Base-by-base conservation (phyloP, 768 basidiomycete genomes). In the Cyathus striatus region DNA sequence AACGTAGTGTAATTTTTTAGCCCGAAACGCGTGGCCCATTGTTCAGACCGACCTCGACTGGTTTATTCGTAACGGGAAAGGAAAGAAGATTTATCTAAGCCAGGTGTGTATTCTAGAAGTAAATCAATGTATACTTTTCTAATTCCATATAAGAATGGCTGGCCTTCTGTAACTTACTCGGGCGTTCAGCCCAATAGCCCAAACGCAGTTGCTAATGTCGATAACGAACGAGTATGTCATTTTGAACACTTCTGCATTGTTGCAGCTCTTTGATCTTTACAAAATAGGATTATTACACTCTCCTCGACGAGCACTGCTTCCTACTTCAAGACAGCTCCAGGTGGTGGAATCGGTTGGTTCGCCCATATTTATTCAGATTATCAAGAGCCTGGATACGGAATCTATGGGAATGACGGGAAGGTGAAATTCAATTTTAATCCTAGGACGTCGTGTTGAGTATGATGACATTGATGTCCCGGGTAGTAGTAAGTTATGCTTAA, bases 261-360 rank as follows among this genome's bases (percentile, higher is more conserved):
- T 6, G 38, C 9, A 9, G 17, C 17, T 20, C 9, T 43, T 33
- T 24, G 18, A 18, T 23, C 18, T 37, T 24, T 27, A 5, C n/a
- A n/a, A 18, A n/a, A 10, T 48, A 85, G 76, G 75, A 70, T 44
- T 89, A 87, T 53, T 87, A 68, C 47, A 59, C 61, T 16, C 58
- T 89, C 9, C 72, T 89, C 13, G 83, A 90, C 49, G 56, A 64
- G 1, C 73, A 83, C 42, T 89, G 86, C 53, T 52, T n/a, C 64
- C 7, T 69, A 78, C 51, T 68, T 89, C 53, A 89, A 89, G 61
- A 53, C 49, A 0, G 74, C 75, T 20, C 55, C 62, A 14, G 74
- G 73, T 3, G 84, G 84, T 18, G 84, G 84, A n/a, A 64, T 88
- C 25, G 84, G 86, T 9, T 90, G 86, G 87, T 90, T 90, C 51